These are phyloP conservation scores for Chloris gayana DNA, from an alignment of 176 grass and related monocot species.

Conservation along the genomic window DNA sequence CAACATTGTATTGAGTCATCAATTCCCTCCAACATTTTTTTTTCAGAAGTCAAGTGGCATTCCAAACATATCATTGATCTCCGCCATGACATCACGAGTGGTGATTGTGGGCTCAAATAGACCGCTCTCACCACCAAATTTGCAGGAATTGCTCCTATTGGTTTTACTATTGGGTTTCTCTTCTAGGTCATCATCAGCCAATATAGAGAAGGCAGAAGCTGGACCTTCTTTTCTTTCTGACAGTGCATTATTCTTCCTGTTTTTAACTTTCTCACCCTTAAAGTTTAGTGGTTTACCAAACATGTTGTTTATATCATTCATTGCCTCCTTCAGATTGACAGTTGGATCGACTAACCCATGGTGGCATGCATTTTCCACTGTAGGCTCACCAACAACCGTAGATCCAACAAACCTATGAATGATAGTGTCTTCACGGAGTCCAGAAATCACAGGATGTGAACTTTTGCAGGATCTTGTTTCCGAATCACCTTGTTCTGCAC, in stretches of 20 bases:
- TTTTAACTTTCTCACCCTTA: conserved; percentile 53
- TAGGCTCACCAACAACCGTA: conserved; percentile 69
- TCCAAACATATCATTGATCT: conserved; percentile 93
- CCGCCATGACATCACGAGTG: conserved; percentile 77
- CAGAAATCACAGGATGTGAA: conserved; percentile 41
- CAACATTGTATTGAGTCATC: conserved; percentile 5
- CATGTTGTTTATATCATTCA: conserved; percentile 93
- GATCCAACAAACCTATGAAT: conserved; percentile 89
- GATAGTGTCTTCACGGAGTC: conserved; percentile 64
- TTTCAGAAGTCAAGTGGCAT: conserved; percentile 74
- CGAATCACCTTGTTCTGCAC: conserved; percentile 29
- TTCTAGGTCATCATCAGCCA: conserved; percentile 62
- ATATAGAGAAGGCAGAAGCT: conserved; percentile 61
- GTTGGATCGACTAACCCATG: conserved; percentile 88
- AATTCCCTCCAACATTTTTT: background rate
- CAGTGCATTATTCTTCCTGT: conserved; percentile 35
- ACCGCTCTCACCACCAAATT: conserved; percentile 45
- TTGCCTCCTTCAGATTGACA: conserved; percentile 85
- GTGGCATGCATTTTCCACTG: conserved; percentile 92
- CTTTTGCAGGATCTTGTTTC: conserved; percentile 18
- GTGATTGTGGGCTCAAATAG: conserved; percentile 93
- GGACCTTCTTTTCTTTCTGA: conserved; percentile 45
- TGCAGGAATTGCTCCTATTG: conserved; percentile 32
- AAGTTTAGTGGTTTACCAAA: conserved; percentile 85
- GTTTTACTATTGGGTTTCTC: conserved; percentile 32